These are phyloP conservation scores for Oryza meridionalis DNA, from an alignment of 176 grass and related monocot species.

Conservation along the genomic window DNA sequence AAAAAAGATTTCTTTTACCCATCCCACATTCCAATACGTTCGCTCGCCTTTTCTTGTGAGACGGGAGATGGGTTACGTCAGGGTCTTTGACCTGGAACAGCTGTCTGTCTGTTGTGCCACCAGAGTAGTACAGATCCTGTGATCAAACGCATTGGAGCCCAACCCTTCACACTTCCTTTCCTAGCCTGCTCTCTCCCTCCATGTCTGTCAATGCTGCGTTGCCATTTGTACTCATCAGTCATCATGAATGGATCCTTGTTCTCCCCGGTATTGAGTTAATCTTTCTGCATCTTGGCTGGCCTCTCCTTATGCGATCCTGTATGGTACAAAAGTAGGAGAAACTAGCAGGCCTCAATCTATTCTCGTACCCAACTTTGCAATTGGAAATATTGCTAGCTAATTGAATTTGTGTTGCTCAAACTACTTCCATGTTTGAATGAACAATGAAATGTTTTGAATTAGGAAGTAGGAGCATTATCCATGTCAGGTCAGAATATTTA, in stretches of 20 bases:
- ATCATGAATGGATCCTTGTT: too few species aligned
- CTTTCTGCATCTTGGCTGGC: slow-evolving; percentile 51
- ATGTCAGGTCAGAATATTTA: not conserved
- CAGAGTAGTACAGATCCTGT: not conserved
- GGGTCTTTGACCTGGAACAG: not conserved
- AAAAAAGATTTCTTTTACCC: not conserved
- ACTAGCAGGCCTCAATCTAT: not conserved
- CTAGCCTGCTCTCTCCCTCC: not conserved
- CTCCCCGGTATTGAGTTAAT: not conserved
- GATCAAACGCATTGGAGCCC: not conserved
- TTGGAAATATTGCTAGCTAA: not conserved
- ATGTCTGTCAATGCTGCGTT: not conserved
- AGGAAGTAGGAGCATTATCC: not conserved
- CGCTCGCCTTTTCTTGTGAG: not conserved
- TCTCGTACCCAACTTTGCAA: not conserved
- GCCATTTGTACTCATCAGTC: not conserved
- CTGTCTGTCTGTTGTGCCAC: not conserved
- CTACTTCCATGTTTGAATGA: not conserved
- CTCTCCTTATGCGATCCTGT: slow-evolving; percentile 53
- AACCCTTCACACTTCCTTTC: not conserved
- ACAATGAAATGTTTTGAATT: not conserved
- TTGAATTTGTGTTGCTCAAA: not conserved
- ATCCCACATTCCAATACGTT: not conserved
- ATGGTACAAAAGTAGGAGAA: not conserved
- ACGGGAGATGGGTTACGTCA: not conserved